Conservation (phyloP, 352 stramenopile species). For the Blastocystis sp. region DNA sequence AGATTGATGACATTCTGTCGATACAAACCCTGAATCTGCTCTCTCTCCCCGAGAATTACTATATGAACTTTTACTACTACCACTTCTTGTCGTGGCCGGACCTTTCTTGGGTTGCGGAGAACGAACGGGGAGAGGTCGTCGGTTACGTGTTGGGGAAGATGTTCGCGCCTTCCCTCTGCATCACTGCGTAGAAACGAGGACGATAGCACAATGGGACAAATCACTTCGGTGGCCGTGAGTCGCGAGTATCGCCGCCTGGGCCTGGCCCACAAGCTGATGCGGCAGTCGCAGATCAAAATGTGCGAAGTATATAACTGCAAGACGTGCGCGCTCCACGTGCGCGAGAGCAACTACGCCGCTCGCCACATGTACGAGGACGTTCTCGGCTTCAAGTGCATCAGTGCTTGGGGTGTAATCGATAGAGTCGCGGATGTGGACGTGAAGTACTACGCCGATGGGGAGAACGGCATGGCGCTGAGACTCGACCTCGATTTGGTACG, state of each 20-base stretch:
- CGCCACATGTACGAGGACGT: conserved; percentile 97
- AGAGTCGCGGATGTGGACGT: conserved; percentile 86
- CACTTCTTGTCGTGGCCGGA: conserved; percentile 98
- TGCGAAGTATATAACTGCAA: conserved; percentile 91
- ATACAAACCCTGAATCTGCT: conserved; percentile 99
- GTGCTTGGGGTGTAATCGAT: background rate
- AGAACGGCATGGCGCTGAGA: conserved; percentile 98
- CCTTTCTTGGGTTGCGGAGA: conserved; percentile 95
- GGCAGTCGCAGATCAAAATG: conserved; percentile 83
- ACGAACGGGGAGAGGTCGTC: conserved; percentile 94
- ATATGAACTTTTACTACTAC: conserved; percentile 99
- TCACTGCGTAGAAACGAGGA: conserved; percentile 73
- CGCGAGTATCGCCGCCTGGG: conserved; percentile 91
- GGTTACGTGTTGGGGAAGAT: conserved; percentile 99
- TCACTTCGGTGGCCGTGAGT: conserved; percentile 95
- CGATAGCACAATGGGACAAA: conserved; percentile 82
- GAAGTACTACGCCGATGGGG: conserved; percentile 98
- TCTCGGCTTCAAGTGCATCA: conserved; percentile 89
- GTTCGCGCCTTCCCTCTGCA: conserved; percentile 74
- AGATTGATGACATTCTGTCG: conserved; percentile 90
- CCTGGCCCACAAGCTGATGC: conserved; percentile 97
- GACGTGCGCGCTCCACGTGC: conserved; percentile 98
- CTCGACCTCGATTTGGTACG: conserved; percentile 76
- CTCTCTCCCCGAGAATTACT: conserved; percentile 99
- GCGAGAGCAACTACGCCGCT: conserved; percentile 92